phyloP scores from a whole-genome alignment of 2,329 filamentous ascomycete genomes.

The Nigrograna mackinnonii region DNA sequence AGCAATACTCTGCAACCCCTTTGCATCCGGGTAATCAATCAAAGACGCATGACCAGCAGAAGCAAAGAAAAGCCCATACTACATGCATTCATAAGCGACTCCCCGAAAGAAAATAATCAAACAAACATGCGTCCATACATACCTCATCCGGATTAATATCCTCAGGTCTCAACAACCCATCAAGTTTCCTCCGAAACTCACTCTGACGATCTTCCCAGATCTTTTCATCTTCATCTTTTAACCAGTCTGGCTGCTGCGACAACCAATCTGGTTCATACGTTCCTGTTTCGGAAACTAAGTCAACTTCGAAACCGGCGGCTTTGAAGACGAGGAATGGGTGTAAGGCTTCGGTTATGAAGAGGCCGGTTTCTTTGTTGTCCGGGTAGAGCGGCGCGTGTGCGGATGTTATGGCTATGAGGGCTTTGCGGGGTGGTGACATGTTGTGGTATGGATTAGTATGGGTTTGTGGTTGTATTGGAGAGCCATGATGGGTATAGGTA shows the following conservation, averaged over 20 bases:
- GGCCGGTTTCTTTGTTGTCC: slow-evolving; percentile 43
- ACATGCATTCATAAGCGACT: not conserved
- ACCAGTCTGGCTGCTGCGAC: slow-evolving; percentile 45
- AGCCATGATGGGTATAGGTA: too few species aligned
- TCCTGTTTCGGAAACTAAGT: slow-evolving; percentile 51
- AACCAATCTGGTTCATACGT: slow-evolving; percentile 49
- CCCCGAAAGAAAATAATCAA: too few species aligned
- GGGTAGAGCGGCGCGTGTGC: slow-evolving; percentile 1
- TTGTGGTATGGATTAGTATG: too few species aligned
- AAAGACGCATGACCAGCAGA: slow-evolving; percentile 50
- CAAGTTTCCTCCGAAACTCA: slow-evolving; percentile 51
- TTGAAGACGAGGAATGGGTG: slow-evolving; percentile 51
- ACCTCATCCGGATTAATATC: slow-evolving; percentile 30
- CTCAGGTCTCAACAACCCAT: slow-evolving; percentile 44
- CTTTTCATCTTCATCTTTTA: slow-evolving; percentile 43
- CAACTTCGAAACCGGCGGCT: slow-evolving; percentile 49
- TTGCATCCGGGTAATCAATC: slow-evolving; percentile 50
- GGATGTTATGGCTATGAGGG: slow-evolving; percentile 3
- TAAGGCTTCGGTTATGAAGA: slow-evolving; percentile 54
- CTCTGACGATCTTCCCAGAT: slow-evolving; percentile 46
- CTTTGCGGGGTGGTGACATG: slow-evolving; percentile 2
- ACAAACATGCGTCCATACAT: not conserved
- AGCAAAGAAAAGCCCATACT: slow-evolving; percentile 32
- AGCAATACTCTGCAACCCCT: slow-evolving; percentile 44
- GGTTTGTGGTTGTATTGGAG: too few species aligned